Percentiles rank a stretch among this genome's conserved stretches.
Conservation (phyloP, 371 early-diverging fungal genomes). For the Mucor indicus region DNA sequence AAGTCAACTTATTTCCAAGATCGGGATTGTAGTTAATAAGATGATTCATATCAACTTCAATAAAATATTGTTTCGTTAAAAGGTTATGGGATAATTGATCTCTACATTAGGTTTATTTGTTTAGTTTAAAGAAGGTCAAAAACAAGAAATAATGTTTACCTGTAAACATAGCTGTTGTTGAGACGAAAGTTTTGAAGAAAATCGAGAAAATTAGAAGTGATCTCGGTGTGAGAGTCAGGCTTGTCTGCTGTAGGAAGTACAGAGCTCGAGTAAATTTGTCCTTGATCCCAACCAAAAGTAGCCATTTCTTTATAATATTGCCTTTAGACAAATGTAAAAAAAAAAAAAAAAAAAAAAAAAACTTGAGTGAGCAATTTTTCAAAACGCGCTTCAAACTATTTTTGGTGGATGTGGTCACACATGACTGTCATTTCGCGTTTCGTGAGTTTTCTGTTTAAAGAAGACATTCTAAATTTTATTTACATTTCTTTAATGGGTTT, state of each 20-base stretch:
- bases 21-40: conserved; percentile 78
- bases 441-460: too few relatives aligned
- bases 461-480: too few relatives aligned
- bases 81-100: conserved; percentile 89
- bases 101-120: conserved; percentile 35
- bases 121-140: too few relatives aligned
- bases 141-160: conserved; percentile 30
- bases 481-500: conserved; percentile 83
- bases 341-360: too few relatives aligned
- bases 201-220: conserved; percentile 60
- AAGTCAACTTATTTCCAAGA: conserved; percentile 75
- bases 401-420: too few relatives aligned
- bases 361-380: too few relatives aligned
- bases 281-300: conserved; percentile 80
- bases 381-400: too few relatives aligned
- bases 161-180: conserved; percentile 75
- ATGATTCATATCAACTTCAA: conserved; percentile 87
- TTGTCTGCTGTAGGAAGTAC: conserved; percentile 62
- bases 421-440: too few relatives aligned
- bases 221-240: conserved; percentile 50
- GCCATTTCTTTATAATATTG: conserved; percentile 43
- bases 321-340: too few relatives aligned
- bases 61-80: conserved; percentile 66
- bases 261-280: conserved; percentile 68
- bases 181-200: conserved; percentile 79